Evolutionary conservation across 1,284 basidiomycete genomes (phyloP).

Genomic region (Apiotrichum porosum): DNA sequence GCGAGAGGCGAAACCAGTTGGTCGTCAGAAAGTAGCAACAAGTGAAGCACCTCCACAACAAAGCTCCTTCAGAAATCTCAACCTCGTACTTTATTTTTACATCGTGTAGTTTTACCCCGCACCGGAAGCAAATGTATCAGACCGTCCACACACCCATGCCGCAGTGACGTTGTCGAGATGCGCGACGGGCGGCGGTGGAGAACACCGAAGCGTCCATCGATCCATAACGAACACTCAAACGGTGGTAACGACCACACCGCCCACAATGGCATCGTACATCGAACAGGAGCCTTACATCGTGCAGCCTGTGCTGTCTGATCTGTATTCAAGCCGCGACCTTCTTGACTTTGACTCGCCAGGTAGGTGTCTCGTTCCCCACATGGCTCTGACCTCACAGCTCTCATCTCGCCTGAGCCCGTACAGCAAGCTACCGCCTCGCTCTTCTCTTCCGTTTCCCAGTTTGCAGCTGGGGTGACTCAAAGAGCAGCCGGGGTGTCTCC

Average conservation of each 20-base stretch:
- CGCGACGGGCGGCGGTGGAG: no score
- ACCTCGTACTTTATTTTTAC: no score
- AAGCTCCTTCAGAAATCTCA: conserved; percentile 1
- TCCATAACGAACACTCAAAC: not conserved
- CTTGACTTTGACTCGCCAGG: conserved; percentile 35
- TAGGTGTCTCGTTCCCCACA: conserved; percentile 10
- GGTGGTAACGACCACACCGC: not conserved
- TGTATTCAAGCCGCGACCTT: conserved; percentile 38
- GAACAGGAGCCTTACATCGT: conserved; percentile 31
- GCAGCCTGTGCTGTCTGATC: conserved; percentile 37
- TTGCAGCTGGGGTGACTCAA: conserved; percentile 35
- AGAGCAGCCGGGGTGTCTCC: conserved; percentile 21
- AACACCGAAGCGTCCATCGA: no score
- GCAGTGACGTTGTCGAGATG: conserved; percentile 11
- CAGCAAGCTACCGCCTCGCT: conserved; percentile 16
- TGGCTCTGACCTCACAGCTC: conserved; percentile 4
- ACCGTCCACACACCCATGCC: no score
- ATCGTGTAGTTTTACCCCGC: conserved; percentile 6
- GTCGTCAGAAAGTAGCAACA: no score
- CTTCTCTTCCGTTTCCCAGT: conserved; percentile 35
- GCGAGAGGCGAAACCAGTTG: no score
- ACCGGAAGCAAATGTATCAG: no score
- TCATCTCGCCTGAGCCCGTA: conserved; percentile 4
- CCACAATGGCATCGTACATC: not conserved
- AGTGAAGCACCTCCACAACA: no score